Evolutionary conservation across 2,329 filamentous ascomycete genomes (phyloP).

Genomic region (Fusarium sterilihyphosum): DNA sequence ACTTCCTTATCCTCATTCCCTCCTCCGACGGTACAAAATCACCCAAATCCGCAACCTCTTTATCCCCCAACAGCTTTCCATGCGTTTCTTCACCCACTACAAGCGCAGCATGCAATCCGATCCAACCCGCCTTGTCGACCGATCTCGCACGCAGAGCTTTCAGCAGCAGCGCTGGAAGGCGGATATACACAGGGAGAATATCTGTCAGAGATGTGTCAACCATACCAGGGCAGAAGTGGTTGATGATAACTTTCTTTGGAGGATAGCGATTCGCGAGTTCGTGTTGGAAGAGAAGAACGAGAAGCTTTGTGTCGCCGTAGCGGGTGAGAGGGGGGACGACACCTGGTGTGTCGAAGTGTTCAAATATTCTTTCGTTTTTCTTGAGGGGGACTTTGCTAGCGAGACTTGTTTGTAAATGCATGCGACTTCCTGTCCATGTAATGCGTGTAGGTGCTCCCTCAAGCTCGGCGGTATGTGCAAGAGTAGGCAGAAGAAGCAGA

Average conservation of each 20-base stretch:
- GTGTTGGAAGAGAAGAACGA: constrained; percentile 25
- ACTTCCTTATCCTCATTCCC: not conserved
- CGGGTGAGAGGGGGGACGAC: not conserved
- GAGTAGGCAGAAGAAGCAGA: constrained; percentile 26
- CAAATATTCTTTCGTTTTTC: not conserved
- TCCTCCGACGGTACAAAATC: not conserved
- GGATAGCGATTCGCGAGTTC: constrained; percentile 20
- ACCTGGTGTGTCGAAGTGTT: not conserved
- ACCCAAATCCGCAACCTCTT: not conserved
- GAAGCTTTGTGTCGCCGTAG: constrained; percentile 18
- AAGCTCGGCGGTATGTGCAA: constrained; percentile 28
- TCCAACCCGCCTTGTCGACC: constrained; percentile 22
- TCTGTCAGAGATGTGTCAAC: constrained; percentile 16
- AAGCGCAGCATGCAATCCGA: constrained; percentile 28
- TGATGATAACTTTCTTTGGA: not conserved
- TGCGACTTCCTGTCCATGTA: constrained; percentile 33
- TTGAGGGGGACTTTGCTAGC: not conserved
- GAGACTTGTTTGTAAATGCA: constrained; percentile 11
- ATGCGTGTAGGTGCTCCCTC: constrained; percentile 6
- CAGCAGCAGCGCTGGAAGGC: not conserved
- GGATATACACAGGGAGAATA: constrained; percentile 20
- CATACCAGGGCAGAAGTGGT: constrained; percentile 1
- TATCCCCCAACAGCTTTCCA: constrained; percentile 24
- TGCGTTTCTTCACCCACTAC: constrained; percentile 25
- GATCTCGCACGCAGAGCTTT: constrained; percentile 8